These are phyloP conservation scores for Tolypocladium paradoxum DNA, from an alignment of 2,329 filamentous ascomycete species.

Conservation along the genomic window DNA sequence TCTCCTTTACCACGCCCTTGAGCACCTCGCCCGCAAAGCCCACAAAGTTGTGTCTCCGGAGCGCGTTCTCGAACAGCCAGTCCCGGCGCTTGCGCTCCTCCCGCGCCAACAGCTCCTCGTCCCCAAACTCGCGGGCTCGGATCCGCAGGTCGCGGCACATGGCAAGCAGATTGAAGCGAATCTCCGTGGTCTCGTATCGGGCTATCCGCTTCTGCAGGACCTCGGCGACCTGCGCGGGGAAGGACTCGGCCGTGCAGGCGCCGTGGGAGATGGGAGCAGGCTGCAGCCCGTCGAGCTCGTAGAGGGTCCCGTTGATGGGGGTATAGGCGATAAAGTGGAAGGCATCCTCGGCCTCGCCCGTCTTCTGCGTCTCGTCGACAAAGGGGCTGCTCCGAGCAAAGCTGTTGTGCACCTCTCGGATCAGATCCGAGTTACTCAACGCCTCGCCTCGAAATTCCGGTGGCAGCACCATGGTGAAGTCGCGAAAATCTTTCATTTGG, in stretches of 20 bases:
- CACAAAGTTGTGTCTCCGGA: conserved; percentile 90
- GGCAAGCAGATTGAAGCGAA: conserved; percentile 90
- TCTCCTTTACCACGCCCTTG: conserved; percentile 70
- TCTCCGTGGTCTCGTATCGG: conserved; percentile 77
- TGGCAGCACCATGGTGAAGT: conserved; percentile 78
- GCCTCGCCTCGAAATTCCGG: conserved; percentile 56
- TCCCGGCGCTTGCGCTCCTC: conserved; percentile 76
- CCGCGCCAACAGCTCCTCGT: conserved; percentile 62
- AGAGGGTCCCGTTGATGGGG: conserved; percentile 65
- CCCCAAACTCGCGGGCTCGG: conserved; percentile 69
- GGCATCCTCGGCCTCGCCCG: conserved; percentile 69
- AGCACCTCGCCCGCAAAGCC: conserved; percentile 86
- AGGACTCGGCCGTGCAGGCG: conserved; percentile 55
- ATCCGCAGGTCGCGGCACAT: conserved; percentile 78
- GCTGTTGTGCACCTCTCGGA: conserved; percentile 76
- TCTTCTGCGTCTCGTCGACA: conserved; percentile 69
- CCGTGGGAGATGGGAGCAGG: conserved; percentile 88
- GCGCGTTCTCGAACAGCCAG: conserved; percentile 92
- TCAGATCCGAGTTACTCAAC: conserved; percentile 53
- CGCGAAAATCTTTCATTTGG: conserved; percentile 66
- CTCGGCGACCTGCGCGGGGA: conserved; percentile 72
- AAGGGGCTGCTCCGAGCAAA: conserved; percentile 87
- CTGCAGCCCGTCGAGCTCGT: conserved; percentile 92
- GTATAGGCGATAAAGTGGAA: conserved; percentile 98
- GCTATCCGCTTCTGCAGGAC: conserved; percentile 76